Base-by-base conservation (phyloP, 345 rosid species). In the Cardamine resedifolia region DNA sequence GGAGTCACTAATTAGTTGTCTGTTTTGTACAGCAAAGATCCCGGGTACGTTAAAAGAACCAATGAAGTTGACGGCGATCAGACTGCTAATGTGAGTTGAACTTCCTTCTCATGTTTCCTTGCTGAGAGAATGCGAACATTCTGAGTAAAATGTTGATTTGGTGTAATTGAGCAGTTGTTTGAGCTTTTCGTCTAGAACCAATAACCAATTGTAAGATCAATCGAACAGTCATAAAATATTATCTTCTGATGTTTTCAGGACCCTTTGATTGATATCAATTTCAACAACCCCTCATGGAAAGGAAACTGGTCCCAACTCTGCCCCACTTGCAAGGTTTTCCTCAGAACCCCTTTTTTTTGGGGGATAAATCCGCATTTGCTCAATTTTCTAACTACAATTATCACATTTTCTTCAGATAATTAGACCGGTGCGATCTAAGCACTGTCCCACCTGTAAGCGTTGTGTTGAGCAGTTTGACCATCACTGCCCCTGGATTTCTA, bases 401-500 rank as follows among this genome's bases (percentile, higher is more conserved):
- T 66, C 15, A 62, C 30, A 19, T 74, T 57, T 33, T 30, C 58
- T 45, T 61, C 85, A 95, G 99, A 88, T 95, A 80, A 87, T 91
- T 71, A 88, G 99, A 73, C 99, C 99, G 36, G 83, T 91, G 70
- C 96, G 97, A 60, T 86, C 97, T 52, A 95, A 95, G 83, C 99
- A 95, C 78, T 95, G 99, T 68, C 84, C 99, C 48, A 38, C 82
- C 20, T 95, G 99, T 79, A 85, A 91, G 52, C 93, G 71, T 81
- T 95, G 99, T 38, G 81, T 95, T 49, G 97, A 91, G 77, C 97
- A 95, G 77, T 95, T 95, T 69, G 96, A 95, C 75, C 97, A 95
- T 82, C 97, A 95, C 81, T 95, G 99, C 82, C 99, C 97, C 9
- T 95, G 99, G 99, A 95, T 95, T 77, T 90, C 97, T 58, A 95